Base-by-base conservation (phyloP, 352 stramenopile species). In the Pythium vanterpoolii region DNA sequence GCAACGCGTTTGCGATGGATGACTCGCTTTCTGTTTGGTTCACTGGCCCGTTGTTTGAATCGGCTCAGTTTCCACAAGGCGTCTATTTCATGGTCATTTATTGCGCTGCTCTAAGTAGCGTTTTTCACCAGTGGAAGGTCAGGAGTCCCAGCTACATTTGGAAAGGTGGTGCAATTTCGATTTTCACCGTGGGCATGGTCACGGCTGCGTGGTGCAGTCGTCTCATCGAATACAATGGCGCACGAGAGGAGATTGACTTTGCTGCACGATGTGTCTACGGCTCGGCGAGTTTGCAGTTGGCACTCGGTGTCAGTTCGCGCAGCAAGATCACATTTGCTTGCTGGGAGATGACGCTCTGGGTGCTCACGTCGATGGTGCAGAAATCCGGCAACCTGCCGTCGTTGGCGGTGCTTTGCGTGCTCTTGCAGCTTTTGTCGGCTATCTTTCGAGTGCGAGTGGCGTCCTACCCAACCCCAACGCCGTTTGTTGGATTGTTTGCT, bases 1-100 rank as follows among this genome's bases (percentile, higher is more conserved):
- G 86, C 46, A 89, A 87, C 28, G 82, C 87, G 36, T 93, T 93
- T 56, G 86, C 82, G 3, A 64, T 61, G 9, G 83, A 95, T 28
- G 76, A 95, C 46, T 93, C 83, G 4, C 68, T 92, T 11, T 93
- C 86, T 8, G 89, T 94, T 40, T 73, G 89, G 28, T 93, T 77
- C 16, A 96, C 85, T 8, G 76, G 69, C 14, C 66, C 82, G 9
- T 48, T 90, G 16, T 18, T 93, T 26, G 30, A 63, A 5, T 42
- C 39, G 31, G 50, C 51, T 21, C 23, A 63, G 3, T 26, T 85
- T 8, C 72, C 73, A 3, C 28, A 67, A 0, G 50, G 55, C 30
- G 48, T 62, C 8, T 81, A 59, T 21, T 57, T 83, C 9, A 38
- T 43, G 11, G 56, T 77, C 10, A 79, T 91, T 51, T 80, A 45